Evolutionary conservation across 306 rosid genomes (phyloP), one percentile per base, ranked within the genome.

Genomic region (Malus sylvestris): DNA sequence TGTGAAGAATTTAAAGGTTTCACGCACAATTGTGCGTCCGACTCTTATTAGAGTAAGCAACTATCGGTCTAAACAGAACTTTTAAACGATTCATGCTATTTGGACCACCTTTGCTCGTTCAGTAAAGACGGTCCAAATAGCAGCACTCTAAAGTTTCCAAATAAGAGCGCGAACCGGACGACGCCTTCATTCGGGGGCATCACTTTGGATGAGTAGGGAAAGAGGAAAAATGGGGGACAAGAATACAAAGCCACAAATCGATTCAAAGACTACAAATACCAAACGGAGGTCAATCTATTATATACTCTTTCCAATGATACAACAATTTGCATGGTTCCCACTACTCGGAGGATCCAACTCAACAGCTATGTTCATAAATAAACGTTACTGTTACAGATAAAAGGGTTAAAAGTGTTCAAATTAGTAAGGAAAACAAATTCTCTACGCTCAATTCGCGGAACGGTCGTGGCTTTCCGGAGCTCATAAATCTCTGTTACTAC

Each of bases 371-470:
- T 35, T 55, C 30, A 65, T 6, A 79, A 72, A 72, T 5, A 65
- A 66, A 68, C 55, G 35, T 46, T 68, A 42, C 67, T 23, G 79
- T 74, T 80, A 73, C 76, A 76, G 62, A 51, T 22, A n/a, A 9
- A 58, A 69, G 85, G 87, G 91, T 87, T 79, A 83, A 83, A n/a
- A 18, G 77, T 75, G 82, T 85, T 72, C 76, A 71, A 70, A 89
- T 84, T 87, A 90, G 95, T 79, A 71, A 79, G 79, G 59, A 81
- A 84, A 75, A 82, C 53, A 81, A 71, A 74, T 81, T 81, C 69
- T 78, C 87, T 86, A 83, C 74, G 58, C 85, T 85, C 84, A 74
- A 78, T 79, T 70, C 27, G 66, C 23, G 58, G 38, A 72, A 74
- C 55, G 74, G 78, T 76, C 85, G 81, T 70, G 82, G 70, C 83